These are phyloP conservation scores for Bipolaris victoriae DNA, from an alignment of 2,329 filamentous ascomycete genomes.

Conservation along the genomic window DNA sequence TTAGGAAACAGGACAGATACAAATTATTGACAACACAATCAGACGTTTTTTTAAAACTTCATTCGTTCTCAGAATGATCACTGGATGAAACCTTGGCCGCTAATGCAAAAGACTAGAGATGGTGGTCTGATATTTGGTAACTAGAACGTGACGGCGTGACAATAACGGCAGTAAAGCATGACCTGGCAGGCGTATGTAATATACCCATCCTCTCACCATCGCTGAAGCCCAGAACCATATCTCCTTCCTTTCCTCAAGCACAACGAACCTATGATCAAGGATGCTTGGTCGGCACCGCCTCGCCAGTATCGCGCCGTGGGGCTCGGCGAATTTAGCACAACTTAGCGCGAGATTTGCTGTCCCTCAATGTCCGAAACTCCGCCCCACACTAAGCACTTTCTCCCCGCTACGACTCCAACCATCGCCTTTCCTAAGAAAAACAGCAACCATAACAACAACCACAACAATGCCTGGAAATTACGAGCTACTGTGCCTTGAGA, in stretches of 20 bases:
- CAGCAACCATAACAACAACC: conserved; percentile 10
- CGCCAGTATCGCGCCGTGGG: not conserved
- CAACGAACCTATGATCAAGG: not conserved
- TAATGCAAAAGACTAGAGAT: not conserved
- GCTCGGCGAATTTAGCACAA: conserved; percentile 5
- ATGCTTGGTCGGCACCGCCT: conserved; percentile 12
- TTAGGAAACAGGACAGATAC: conserved; percentile 3
- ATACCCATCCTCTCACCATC: not conserved
- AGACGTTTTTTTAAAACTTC: conserved; percentile 3
- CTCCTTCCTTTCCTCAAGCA: not conserved
- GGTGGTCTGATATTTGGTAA: conserved; percentile 3
- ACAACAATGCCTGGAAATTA: conserved; percentile 80
- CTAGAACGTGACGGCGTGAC: conserved; percentile 1
- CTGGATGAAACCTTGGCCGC: not conserved
- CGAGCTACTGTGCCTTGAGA: conserved; percentile 92
- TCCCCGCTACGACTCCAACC: conserved; percentile 25
- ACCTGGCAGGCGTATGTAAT: not conserved
- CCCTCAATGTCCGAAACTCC: conserved; percentile 27
- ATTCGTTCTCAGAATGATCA: not conserved
- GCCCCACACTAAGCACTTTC: conserved; percentile 25
- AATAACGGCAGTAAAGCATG: not conserved
- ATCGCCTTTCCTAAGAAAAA: conserved; percentile 9
- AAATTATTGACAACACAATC: conserved; percentile 13
- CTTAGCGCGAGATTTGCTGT: conserved; percentile 24
- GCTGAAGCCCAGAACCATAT: not conserved